These are phyloP conservation scores for Nannizzia gypsea DNA, from an alignment of 2,329 filamentous ascomycete genomes.

Conservation along the genomic window DNA sequence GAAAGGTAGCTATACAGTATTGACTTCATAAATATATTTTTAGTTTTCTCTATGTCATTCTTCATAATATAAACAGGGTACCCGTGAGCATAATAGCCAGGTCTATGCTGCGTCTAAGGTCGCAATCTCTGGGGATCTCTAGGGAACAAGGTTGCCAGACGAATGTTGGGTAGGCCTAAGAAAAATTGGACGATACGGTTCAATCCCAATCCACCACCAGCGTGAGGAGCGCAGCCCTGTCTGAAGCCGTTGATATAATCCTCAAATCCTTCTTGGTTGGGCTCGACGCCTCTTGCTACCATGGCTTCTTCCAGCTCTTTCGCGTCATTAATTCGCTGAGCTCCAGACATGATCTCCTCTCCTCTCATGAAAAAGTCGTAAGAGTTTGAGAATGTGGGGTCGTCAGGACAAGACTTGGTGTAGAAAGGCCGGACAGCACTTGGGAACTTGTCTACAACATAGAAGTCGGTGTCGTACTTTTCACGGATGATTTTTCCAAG, in stretches of 20 bases:
- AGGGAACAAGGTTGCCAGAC: constrained; percentile 52
- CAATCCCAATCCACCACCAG: constrained; percentile 52
- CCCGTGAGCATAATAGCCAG: not conserved
- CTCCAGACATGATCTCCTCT: constrained; percentile 56
- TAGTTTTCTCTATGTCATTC: not conserved
- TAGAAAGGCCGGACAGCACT: constrained; percentile 82
- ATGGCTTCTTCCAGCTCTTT: constrained; percentile 47
- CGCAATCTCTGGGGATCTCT: constrained; percentile 48
- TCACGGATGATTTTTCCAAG: constrained; percentile 73
- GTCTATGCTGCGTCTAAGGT: constrained; percentile 20
- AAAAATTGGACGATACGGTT: constrained; percentile 58
- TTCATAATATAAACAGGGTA: not conserved
- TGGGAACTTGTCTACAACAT: constrained; percentile 93
- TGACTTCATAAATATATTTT: not conserved
- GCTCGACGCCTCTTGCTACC: constrained; percentile 48
- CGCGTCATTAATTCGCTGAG: constrained; percentile 55
- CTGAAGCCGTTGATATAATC: constrained; percentile 54
- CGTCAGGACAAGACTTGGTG: constrained; percentile 63
- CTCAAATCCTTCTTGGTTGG: constrained; percentile 46
- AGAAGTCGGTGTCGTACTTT: constrained; percentile 93
- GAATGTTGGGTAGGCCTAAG: constrained; percentile 52
- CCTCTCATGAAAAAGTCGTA: constrained; percentile 63
- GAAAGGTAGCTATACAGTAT: not conserved
- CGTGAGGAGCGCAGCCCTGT: constrained; percentile 53
- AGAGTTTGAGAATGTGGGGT: constrained; percentile 54